Percentiles rank a stretch among this genome's conserved stretches.
phyloP scores from a whole-genome alignment of 129 eudicot genomes.

The Helianthus tuberosus region DNA sequence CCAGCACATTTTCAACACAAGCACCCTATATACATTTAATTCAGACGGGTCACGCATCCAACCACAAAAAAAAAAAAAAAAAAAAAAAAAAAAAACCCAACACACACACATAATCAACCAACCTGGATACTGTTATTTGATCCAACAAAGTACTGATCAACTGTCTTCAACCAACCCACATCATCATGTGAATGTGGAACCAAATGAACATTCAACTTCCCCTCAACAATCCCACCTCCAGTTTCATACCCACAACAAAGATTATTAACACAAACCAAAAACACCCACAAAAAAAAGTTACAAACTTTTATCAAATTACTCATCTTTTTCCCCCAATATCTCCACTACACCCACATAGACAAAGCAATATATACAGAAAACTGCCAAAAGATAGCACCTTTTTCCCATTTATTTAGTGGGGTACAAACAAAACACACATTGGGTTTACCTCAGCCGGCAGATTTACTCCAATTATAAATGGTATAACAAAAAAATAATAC shows the following conservation, averaged over 20 bases:
- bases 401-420: constrained; percentile 33
- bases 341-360: neutral
- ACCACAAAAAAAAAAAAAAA: neutral
- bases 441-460: constrained; percentile 41
- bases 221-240: constrained; percentile 64
- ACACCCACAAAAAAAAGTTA: constrained; percentile 13
- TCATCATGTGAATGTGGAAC: constrained; percentile 98
- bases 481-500: constrained; percentile 3
- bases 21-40: constrained; percentile 60
- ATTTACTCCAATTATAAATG: constrained; percentile 19
- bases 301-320: constrained; percentile 9
- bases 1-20: constrained; percentile 88
- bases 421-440: constrained; percentile 26
- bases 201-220: constrained; percentile 90
- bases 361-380: constrained; percentile 6
- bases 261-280: constrained; percentile 23
- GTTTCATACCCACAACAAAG: constrained; percentile 51
- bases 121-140: constrained; percentile 86
- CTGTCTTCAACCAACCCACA: constrained; percentile 95
- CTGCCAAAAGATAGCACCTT: constrained; percentile 4
- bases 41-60: neutral
- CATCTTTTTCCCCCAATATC: constrained; percentile 31
- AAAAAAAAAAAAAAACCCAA: neutral
- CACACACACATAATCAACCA: neutral
- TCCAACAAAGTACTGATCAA: constrained; percentile 98